Percentiles rank a stretch among this genome's conserved stretches.
phyloP scores from a whole-genome alignment of 2,329 filamentous ascomycete species.

The Fusarium nanum region DNA sequence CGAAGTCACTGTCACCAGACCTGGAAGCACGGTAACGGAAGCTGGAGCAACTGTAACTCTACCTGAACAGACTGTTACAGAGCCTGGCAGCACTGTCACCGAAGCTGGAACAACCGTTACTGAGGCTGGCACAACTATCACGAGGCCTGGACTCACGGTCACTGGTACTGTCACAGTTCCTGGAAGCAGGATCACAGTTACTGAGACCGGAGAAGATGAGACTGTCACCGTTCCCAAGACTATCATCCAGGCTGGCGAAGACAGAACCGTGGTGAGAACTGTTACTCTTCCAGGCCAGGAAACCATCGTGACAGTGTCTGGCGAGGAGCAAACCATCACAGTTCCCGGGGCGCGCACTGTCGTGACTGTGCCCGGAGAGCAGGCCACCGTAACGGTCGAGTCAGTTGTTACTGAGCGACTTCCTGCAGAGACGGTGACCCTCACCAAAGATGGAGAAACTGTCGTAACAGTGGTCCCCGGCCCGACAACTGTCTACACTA shows the following conservation, averaged over 20 bases:
- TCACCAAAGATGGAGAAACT: constrained; percentile 48
- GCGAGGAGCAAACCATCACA: constrained; percentile 41
- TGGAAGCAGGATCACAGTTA: constrained; percentile 27
- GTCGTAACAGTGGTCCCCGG: constrained; percentile 47
- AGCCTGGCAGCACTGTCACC: background rate
- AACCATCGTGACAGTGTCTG: constrained; percentile 39
- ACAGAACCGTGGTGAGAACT: constrained; percentile 34
- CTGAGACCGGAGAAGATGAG: constrained; percentile 16
- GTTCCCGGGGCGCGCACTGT: constrained; percentile 42
- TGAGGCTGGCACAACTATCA: constrained; percentile 17
- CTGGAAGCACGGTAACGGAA: constrained; percentile 21
- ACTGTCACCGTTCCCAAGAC: constrained; percentile 36
- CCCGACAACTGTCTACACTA: constrained; percentile 48
- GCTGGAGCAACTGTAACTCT: constrained; percentile 18
- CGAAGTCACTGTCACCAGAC: background rate
- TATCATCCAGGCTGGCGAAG: constrained; percentile 27
- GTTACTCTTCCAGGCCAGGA: constrained; percentile 42
- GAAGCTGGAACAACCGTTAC: constrained; percentile 13
- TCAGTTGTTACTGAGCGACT: constrained; percentile 49
- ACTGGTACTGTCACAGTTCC: constrained; percentile 29
- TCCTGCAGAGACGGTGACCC: constrained; percentile 48
- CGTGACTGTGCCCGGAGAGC: constrained; percentile 35
- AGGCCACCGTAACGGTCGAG: constrained; percentile 47
- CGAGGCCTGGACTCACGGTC: constrained; percentile 19
- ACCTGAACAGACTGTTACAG: constrained; percentile 15